Percentiles rank a stretch among this genome's conserved stretches.
These are phyloP conservation scores for Globisporangium ultimum DNA, from an alignment of 352 stramenopile species.

Conservation along the genomic window DNA sequence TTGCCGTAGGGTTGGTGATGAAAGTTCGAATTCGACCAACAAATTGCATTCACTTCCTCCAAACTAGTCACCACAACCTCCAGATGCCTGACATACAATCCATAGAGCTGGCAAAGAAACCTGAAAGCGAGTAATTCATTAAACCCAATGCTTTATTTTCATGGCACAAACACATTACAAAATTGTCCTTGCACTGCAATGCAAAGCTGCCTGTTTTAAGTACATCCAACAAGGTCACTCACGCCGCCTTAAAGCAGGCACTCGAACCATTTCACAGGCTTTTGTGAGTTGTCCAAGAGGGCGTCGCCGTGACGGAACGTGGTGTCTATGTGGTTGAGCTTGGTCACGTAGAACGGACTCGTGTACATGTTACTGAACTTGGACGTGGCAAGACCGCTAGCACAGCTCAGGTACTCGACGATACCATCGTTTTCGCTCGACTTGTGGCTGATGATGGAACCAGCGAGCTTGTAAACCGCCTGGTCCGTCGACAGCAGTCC, in stretches of 20 bases:
- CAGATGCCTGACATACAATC: no score
- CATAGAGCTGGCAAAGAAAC: no score
- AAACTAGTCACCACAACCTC: no score
- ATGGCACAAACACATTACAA: no score
- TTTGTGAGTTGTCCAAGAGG: conserved; percentile 40
- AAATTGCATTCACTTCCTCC: no score
- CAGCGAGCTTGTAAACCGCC: conserved; percentile 16
- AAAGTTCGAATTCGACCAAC: no score
- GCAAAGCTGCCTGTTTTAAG: no score
- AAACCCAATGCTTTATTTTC: no score
- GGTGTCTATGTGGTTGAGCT: conserved; percentile 66
- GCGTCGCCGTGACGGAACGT: conserved; percentile 59
- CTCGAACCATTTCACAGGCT: conserved; percentile 71
- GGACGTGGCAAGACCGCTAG: conserved; percentile 24
- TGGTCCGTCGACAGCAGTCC: conserved; percentile 39
- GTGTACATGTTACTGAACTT: conserved; percentile 39
- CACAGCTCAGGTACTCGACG: conserved; percentile 61
- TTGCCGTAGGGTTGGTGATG: no score
- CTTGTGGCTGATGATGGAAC: conserved; percentile 15
- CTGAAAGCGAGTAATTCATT: no score
- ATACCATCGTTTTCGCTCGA: conserved; percentile 21
- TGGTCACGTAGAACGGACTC: conserved; percentile 49
- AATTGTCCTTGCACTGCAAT: no score
- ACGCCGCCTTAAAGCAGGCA: conserved; percentile 39
- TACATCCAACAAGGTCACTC: no score